Percentiles rank a stretch among this genome's conserved stretches.
These are phyloP conservation scores for Myriangium duriaei DNA, from an alignment of 2,329 filamentous ascomycete species.

Conservation along the genomic window DNA sequence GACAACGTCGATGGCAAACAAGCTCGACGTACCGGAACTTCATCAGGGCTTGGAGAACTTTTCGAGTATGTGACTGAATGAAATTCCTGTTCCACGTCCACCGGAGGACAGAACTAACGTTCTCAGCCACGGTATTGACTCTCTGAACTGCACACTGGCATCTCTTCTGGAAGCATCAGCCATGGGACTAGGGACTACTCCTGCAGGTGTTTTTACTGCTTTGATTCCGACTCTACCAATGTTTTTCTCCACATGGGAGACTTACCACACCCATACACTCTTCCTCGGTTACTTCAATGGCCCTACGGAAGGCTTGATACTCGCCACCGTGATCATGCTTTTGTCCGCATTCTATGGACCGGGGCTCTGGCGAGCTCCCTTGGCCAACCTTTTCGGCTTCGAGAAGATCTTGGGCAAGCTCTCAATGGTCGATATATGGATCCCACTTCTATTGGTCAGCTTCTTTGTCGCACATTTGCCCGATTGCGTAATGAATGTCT, in stretches of 20 bases:
- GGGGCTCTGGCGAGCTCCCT: conserved; percentile 67
- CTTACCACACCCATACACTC: conserved; percentile 93
- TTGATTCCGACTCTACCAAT: conserved; percentile 86
- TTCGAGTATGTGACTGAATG: conserved; percentile 59
- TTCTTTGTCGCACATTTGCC: conserved; percentile 58
- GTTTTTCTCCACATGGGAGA: conserved; percentile 99
- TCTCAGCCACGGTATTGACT: conserved; percentile 80
- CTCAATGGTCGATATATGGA: conserved; percentile 81
- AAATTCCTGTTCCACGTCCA: too few relatives aligned
- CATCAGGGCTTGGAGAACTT: conserved; percentile 85
- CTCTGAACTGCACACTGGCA: conserved; percentile 88
- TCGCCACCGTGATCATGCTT: conserved; percentile 77
- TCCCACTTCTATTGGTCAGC: conserved; percentile 40
- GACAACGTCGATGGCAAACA: conserved; percentile 99
- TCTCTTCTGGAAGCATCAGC: conserved; percentile 84
- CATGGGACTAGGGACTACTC: conserved; percentile 78
- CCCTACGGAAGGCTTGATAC: conserved; percentile 85
- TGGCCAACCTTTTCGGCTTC: conserved; percentile 56
- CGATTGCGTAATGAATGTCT: conserved; percentile 79
- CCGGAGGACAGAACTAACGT: not conserved
- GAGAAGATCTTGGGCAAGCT: conserved; percentile 53
- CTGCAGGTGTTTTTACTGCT: conserved; percentile 79
- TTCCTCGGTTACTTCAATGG: conserved; percentile 96
- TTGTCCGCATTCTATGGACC: conserved; percentile 80
- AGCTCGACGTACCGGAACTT: conserved; percentile 85